Conservation (phyloP, 306 rosid genomes). For the Fragaria iinumae region DNA sequence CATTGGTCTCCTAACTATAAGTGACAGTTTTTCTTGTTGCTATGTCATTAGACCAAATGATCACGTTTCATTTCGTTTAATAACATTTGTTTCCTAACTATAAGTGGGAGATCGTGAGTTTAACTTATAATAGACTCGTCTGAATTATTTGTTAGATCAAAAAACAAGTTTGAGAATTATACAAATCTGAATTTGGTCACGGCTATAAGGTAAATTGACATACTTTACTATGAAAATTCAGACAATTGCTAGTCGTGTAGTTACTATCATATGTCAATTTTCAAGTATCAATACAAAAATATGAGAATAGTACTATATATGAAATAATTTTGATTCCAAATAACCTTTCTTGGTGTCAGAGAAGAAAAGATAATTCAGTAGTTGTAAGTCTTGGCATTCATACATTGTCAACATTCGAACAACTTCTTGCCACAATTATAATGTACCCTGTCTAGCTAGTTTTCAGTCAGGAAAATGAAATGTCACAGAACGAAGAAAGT, state of each 20-base stretch:
- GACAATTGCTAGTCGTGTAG: not conserved
- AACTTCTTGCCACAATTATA: slow-evolving; percentile 14
- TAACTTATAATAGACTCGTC: too few species aligned
- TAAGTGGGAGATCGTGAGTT: accelerated
- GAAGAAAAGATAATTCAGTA: not conserved
- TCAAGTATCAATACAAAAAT: too few species aligned
- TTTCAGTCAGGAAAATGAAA: slow-evolving; percentile 19
- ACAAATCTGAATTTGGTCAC: too few species aligned
- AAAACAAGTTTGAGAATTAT: too few species aligned
- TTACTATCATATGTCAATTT: not conserved
- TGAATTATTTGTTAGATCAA: too few species aligned
- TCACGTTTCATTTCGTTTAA: too few species aligned
- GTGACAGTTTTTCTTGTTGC: too few species aligned
- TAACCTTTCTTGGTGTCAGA: not conserved
- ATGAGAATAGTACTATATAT: not conserved
- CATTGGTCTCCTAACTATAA: too few species aligned
- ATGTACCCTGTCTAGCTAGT: not conserved
- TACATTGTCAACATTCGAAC: not conserved
- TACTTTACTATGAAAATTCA: too few species aligned
- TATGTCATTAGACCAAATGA: too few species aligned
- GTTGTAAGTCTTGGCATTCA: not conserved
- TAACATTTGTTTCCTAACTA: too few species aligned
- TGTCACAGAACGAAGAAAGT: slow-evolving; percentile 4
- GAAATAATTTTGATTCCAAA: not conserved
- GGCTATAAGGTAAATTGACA: too few species aligned